Evolutionary conservation across 805 yeast genomes (phyloP), one percentile per base, ranked within the genome.

Genomic region (Candida hungchunana): DNA sequence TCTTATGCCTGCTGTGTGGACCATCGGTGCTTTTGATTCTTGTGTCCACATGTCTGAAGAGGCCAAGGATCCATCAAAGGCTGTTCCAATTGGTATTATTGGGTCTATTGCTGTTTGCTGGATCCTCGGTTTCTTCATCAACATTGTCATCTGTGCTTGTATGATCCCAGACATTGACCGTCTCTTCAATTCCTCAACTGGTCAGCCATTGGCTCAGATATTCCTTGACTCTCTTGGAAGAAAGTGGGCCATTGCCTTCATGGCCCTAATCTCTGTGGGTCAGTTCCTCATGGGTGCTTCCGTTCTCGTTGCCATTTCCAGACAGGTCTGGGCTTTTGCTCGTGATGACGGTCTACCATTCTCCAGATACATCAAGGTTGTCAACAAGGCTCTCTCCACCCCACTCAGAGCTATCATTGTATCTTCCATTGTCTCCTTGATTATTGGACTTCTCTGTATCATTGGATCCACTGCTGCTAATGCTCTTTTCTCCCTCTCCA

Each of bases 31-130:
- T 1, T 79, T 78, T 56, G 88, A 81, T 55, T 73, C 82, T 6
- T 75, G 81, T 50, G 74, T 81, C 34, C 88, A 81, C 58, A 75
- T 79, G 79, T 67, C 81, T 10, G 89, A 81, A 56, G 88, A 81
- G 55, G 80, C 82, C 19, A 64, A 64, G 35, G 71, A 79, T 50
- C 83, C 86, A 7, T 63, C 76, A 5, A 66, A 64, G 35, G 75
- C 82, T 9, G 79, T 79, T 7, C 87, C 88, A 11, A 59, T 73
- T 32, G 87, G 86, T 60, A 79, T 80, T 31, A 59, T 74, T 19
- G 73, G 78, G 18, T 73, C 84, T 5, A 75, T 78, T 37, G 39
- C 66, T 6, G 65, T 67, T 25, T 77, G 85, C 53, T 72, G 77
- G 60, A 36, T 73, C 28, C 55, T 79, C 4, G 87, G 87, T 3